These are phyloP conservation scores for Hortiboletus rubellus DNA, from an alignment of 1,284 basidiomycete species.

Conservation along the genomic window DNA sequence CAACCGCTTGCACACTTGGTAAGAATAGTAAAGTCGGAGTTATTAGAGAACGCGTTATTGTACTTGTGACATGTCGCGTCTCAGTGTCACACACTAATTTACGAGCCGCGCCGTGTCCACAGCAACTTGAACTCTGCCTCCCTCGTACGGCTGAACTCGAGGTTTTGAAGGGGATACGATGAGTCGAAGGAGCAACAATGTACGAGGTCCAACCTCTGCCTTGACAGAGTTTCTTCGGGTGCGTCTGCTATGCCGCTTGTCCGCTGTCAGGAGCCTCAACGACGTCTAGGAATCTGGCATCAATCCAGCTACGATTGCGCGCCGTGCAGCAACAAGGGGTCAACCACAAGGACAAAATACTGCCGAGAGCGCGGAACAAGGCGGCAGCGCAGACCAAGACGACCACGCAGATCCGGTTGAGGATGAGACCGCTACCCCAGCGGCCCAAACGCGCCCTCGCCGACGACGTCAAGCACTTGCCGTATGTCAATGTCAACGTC, in stretches of 20 bases:
- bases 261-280: neutral
- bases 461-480: conserved; percentile 4
- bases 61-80: conserved; percentile 20
- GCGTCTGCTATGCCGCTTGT: conserved; percentile 26
- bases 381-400: conserved; percentile 29
- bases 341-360: conserved; percentile 38
- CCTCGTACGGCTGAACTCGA: too few species aligned
- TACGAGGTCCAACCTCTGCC: conserved; percentile 88
- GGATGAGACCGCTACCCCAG: conserved; percentile 8
- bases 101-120: conserved; percentile 10
- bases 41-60: neutral
- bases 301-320: conserved; percentile 64
- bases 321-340: conserved; percentile 49
- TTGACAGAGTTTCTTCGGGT: conserved; percentile 90
- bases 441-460: conserved; percentile 13
- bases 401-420: neutral
- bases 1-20: too few species aligned
- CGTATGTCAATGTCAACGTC: neutral
- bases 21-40: too few species aligned
- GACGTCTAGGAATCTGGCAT: conserved; percentile 72
- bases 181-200: conserved; percentile 53
- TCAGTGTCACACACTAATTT: conserved; percentile 19
- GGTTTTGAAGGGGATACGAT: conserved; percentile 8
- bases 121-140: neutral
- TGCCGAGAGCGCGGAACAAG: conserved; percentile 35